Conservation (phyloP, 2,329 filamentous ascomycete genomes). For the Nothomitra cinnamomea region DNA sequence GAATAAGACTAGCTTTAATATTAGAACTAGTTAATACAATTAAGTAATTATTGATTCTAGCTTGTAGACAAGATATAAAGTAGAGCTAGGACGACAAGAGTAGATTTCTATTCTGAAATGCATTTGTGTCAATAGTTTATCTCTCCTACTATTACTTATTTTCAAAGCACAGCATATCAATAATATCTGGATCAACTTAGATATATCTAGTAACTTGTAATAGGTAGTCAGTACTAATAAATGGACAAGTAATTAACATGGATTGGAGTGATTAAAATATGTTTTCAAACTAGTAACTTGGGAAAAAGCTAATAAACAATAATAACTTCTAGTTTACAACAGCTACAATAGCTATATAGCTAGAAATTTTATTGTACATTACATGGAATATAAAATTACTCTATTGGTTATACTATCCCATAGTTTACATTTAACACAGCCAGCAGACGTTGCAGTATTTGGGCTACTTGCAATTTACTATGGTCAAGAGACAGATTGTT, state of each 20-base stretch:
- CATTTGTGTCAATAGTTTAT: neutral
- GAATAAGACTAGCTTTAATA: too few species aligned
- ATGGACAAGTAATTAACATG: neutral
- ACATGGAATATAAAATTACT: too few species aligned
- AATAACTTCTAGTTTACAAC: too few species aligned
- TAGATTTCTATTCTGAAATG: neutral
- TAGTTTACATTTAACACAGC: too few species aligned
- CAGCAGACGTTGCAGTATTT: neutral
- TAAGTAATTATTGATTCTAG: conserved; percentile 1
- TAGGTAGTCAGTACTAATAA: neutral
- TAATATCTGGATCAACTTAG: neutral
- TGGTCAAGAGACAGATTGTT: neutral
- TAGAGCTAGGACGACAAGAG: neutral
- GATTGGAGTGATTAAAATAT: too few species aligned
- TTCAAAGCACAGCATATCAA: neutral
- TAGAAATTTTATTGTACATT: too few species aligned
- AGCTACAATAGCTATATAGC: too few species aligned
- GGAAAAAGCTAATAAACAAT: too few species aligned
- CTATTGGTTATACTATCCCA: too few species aligned
- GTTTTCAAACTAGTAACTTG: too few species aligned
- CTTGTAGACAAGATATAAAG: neutral
- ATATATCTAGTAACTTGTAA: neutral
- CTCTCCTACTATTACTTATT: neutral
- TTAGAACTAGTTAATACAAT: too few species aligned
- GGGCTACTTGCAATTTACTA: neutral